Evolutionary conservation across 1,284 basidiomycete species (phyloP).

Genomic region (Rhodofomes roseus): DNA sequence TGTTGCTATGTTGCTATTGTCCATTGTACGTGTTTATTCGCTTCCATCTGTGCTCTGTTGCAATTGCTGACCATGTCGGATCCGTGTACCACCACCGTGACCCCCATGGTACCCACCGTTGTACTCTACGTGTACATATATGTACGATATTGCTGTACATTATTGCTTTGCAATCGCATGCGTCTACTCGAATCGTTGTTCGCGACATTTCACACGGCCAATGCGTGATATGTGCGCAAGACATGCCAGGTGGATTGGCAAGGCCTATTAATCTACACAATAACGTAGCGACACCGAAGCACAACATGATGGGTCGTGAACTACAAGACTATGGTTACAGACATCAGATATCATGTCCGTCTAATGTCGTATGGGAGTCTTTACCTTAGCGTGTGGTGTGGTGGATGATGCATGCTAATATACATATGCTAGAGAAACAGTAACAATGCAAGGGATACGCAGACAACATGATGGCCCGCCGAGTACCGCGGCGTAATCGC

Average conservation of each 20-base stretch:
- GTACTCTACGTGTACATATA: no score
- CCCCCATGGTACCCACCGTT: no score
- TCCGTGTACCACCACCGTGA: not conserved
- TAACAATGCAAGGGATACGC: not conserved
- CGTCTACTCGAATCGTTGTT: no score
- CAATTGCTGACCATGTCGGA: no score
- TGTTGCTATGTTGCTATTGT: not conserved
- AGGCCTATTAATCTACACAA: not conserved
- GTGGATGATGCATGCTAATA: not conserved
- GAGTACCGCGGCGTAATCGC: not conserved
- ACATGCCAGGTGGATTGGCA: not conserved
- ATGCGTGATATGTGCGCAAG: no score
- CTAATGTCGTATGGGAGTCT: not conserved
- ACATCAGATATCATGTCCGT: not conserved
- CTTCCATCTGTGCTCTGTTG: not conserved
- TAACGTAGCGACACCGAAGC: not conserved
- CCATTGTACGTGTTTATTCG: not conserved
- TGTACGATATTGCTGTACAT: not conserved
- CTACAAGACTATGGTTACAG: not conserved
- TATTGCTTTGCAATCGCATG: not conserved
- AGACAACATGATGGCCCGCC: not conserved
- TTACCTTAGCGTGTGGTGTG: not conserved
- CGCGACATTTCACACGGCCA: no score
- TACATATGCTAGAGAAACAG: not conserved
- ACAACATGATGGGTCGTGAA: not conserved